Base-by-base conservation (phyloP, 306 rosid genomes). In the Cicer arietinum region DNA sequence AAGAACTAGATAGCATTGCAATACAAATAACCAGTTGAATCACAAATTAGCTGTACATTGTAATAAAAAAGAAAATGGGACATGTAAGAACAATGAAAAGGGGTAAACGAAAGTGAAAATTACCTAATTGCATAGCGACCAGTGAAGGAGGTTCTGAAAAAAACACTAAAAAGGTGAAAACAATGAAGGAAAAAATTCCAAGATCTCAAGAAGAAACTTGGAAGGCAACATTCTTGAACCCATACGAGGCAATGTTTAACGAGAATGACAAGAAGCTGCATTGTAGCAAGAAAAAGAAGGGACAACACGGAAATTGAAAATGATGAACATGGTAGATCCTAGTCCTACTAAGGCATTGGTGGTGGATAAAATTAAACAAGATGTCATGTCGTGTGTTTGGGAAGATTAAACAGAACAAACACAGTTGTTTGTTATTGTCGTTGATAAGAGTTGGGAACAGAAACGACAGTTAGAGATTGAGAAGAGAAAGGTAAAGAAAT, bases 121-220 rank as follows among this genome's bases (percentile, higher is more conserved):
- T 63, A 89, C 89, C 93, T 66, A 79, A 77, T 76, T 85, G 85
- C 93, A 88, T 89, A 7, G 78, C 79, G 85, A 86, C 72, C 79
- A 47, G 4, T 58, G 62, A 66, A 79, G 8, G n/a, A 7, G 18
- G 44, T 69, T 25, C 25, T 52, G 78, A 25, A 57, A 54, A 54
- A 43, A 72, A 69, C 12, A 75, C 60, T 73, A 73, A 78, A 74
- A 69, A 82, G 75, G 69, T 14, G 79, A 74, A 78, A 83, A 77
- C 65, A 66, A 20, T 67, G 20, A 81, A 77, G 54, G 35, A 57
- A 73, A 71, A 45, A 11, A 73, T 71, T 74, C 67, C 72, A 74
- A 77, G 61, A 76, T 76, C 73, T 48, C 67, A 48, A 6, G 20
- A 61, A 73, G 35, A 61, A 73, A 73, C 60, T 37, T 73, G 9